These are phyloP conservation scores for Boletus insuetus DNA, from an alignment of 768 basidiomycete genomes.

Conservation along the genomic window DNA sequence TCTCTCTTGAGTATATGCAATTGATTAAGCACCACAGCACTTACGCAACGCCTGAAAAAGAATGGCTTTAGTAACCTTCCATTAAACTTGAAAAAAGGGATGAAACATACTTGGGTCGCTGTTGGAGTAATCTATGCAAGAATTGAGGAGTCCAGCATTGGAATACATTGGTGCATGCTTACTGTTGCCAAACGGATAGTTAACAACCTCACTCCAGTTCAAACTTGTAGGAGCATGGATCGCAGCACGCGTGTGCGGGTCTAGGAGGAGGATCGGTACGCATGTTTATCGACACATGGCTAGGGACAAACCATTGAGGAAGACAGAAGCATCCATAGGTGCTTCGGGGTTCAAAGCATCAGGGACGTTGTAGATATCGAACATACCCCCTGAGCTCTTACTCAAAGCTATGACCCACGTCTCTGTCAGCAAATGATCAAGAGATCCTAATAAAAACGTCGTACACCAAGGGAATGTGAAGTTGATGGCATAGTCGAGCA, in stretches of 20 bases:
- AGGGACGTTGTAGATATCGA: constrained; percentile 52
- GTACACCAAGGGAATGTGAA: constrained; percentile 63
- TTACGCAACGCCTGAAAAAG: constrained; percentile 33
- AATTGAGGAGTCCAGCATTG: neutral
- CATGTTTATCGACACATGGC: neutral
- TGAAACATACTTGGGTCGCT: constrained; percentile 33
- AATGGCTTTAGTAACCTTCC: neutral
- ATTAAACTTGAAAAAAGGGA: neutral
- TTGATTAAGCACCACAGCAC: constrained; percentile 3
- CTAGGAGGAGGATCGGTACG: constrained; percentile 27
- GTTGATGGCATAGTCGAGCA: constrained; percentile 70
- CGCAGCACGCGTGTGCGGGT: constrained; percentile 53
- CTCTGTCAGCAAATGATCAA: constrained; percentile 3
- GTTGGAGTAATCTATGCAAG: constrained; percentile 16
- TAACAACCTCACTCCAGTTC: constrained; percentile 37
- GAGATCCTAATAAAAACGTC: constrained; percentile 8
- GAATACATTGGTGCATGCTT: constrained; percentile 2
- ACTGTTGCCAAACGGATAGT: constrained; percentile 37
- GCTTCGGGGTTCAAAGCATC: constrained; percentile 55
- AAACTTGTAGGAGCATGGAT: constrained; percentile 67
- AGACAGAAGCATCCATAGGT: constrained; percentile 49
- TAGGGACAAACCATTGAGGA: constrained; percentile 56
- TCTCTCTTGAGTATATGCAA: constrained; percentile 9
- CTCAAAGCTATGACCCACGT: constrained; percentile 16
- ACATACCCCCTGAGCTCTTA: constrained; percentile 30